Evolutionary conservation across 352 stramenopile species (phyloP).

Genomic region (Globisporangium nodosum): DNA sequence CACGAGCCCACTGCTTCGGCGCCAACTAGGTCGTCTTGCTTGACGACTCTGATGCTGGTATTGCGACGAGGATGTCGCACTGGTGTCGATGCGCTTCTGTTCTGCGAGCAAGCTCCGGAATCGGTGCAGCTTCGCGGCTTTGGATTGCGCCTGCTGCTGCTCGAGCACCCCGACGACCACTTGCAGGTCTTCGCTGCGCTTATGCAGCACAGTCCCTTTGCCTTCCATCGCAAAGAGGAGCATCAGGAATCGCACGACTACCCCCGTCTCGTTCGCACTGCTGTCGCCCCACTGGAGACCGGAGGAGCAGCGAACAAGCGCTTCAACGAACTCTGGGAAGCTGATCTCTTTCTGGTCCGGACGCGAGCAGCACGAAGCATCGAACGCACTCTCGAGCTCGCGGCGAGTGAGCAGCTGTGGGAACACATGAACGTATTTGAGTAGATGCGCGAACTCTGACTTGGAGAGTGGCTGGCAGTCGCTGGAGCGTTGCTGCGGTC

Average conservation of each 20-base stretch:
- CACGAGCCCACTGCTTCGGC: background rate
- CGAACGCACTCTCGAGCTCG: constrained; percentile 44
- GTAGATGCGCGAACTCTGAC: constrained; percentile 30
- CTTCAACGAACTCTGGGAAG: constrained; percentile 61
- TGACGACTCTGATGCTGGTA: background rate
- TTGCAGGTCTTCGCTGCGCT: constrained; percentile 47
- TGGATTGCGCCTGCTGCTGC: constrained; percentile 29
- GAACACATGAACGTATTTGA: constrained; percentile 51
- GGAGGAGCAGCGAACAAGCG: constrained; percentile 41
- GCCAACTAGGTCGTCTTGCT: background rate
- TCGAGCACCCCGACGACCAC: constrained; percentile 45
- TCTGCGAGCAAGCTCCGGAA: constrained; percentile 39
- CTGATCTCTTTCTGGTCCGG: constrained; percentile 26
- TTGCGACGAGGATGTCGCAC: too few species aligned
- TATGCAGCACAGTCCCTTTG: constrained; percentile 48
- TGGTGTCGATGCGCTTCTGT: constrained; percentile 13
- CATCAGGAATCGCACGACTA: constrained; percentile 68
- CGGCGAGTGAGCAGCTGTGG: constrained; percentile 55
- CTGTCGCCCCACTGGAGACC: constrained; percentile 34
- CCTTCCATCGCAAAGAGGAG: constrained; percentile 77
- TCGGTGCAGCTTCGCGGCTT: constrained; percentile 31
- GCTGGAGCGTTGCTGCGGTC: background rate
- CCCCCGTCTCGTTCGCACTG: constrained; percentile 16
- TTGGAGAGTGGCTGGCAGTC: constrained; percentile 20
- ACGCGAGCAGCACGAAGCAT: constrained; percentile 22